phyloP scores from a whole-genome alignment of 1,139 yeast genomes.

The Debaryomycetaceae sp. region DNA sequence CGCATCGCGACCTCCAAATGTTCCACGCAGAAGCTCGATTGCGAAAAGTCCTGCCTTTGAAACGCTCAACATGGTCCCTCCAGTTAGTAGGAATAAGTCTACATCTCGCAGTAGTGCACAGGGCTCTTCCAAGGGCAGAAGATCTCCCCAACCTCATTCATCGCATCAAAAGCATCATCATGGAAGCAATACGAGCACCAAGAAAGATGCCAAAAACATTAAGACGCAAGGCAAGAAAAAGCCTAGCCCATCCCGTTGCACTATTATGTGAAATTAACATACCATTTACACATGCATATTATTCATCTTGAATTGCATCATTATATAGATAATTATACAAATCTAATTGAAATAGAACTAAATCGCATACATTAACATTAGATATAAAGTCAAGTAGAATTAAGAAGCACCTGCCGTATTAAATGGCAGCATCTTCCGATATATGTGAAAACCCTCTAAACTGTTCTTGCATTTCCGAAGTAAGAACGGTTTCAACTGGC shows the following conservation, averaged over 20 bases:
- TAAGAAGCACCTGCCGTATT: constrained; percentile 4
- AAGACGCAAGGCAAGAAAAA: background rate
- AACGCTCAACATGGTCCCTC: no score
- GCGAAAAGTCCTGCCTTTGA: no score
- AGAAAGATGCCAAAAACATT: background rate
- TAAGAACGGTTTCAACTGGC: constrained; percentile 85
- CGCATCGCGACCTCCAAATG: no score
- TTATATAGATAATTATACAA: background rate
- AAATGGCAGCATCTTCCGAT: constrained; percentile 60
- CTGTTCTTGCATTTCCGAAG: constrained; percentile 90
- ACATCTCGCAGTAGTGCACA: no score
- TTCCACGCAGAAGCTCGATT: no score
- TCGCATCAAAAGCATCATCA: no score
- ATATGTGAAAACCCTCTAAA: constrained; percentile 95
- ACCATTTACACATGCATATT: no score
- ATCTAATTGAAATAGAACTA: background rate
- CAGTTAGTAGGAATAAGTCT: no score
- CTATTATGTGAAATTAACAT: constrained; percentile 1
- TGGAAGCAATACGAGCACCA: no score
- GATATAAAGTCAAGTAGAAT: constrained; percentile 1
- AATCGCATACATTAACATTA: background rate
- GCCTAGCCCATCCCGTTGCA: constrained; percentile 1
- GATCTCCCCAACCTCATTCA: no score
- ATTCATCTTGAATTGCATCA: background rate
- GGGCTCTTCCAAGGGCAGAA: no score